A percentile compares a stretch with the other conserved stretches of the same genome.
phyloP scores from a whole-genome alignment of 495 filamentous ascomycete genomes.

The Daldinia loculata region DNA sequence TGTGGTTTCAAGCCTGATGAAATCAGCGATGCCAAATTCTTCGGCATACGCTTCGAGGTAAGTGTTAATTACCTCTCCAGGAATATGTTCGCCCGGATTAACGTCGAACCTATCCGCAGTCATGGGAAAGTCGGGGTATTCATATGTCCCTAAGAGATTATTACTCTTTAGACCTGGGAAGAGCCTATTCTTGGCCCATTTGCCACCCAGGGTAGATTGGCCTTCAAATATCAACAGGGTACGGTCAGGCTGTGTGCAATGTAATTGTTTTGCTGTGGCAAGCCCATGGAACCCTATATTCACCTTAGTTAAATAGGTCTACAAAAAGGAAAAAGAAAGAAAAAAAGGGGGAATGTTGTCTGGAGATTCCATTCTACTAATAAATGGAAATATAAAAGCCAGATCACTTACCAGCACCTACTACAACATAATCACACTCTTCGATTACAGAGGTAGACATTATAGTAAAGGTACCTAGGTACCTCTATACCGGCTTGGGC shows the following conservation, averaged over 20 bases:
- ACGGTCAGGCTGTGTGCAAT: conserved; percentile 13
- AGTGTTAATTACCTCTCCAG: conserved; percentile 68
- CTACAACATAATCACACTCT: conserved; percentile 11
- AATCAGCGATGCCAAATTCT: conserved; percentile 62
- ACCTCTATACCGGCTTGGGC: background rate
- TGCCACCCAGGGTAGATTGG: background rate
- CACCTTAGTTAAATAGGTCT: background rate
- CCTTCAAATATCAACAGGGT: conserved; percentile 11
- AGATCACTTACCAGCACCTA: conserved; percentile 22
- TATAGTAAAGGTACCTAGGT: background rate
- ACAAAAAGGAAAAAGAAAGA: too few species aligned
- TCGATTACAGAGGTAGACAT: background rate
- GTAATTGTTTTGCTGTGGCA: conserved; percentile 23
- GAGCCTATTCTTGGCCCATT: background rate
- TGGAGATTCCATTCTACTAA: background rate
- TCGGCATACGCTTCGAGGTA: conserved; percentile 73
- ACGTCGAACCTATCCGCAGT: conserved; percentile 63
- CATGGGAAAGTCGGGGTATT: conserved; percentile 81
- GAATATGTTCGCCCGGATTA: conserved; percentile 70
- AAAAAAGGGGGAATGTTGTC: too few species aligned
- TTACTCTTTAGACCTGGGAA: conserved; percentile 66
- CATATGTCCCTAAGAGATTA: conserved; percentile 70
- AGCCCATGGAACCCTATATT: conserved; percentile 17
- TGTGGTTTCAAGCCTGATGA: conserved; percentile 9
- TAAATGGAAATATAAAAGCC: background rate